Evolutionary conservation across 2,329 filamentous ascomycete species (phyloP).

Genomic region (Colletotrichum sp.): DNA sequence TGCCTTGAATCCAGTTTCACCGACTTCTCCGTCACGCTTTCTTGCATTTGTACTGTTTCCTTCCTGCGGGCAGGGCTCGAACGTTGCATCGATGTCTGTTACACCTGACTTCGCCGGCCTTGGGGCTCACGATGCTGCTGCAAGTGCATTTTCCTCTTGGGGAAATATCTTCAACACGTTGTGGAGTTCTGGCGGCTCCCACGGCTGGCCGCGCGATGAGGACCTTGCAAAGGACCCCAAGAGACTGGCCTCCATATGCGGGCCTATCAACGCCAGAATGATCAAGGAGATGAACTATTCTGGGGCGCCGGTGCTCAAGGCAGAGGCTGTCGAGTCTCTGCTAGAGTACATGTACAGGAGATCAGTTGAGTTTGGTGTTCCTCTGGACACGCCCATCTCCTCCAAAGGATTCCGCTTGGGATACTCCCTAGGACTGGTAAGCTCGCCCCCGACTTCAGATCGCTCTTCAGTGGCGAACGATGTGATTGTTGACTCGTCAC

Average conservation of each 20-base stretch:
- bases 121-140: neutral
- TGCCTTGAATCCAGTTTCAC: neutral
- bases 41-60: neutral
- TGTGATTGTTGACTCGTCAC: neutral
- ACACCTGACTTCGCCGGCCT: neutral
- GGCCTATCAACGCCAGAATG: constrained; percentile 13
- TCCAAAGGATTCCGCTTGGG: constrained; percentile 25
- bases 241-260: neutral
- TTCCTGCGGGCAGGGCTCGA: neutral
- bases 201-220: neutral
- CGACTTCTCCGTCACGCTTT: constrained; percentile 2
- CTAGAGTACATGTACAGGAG: constrained; percentile 24
- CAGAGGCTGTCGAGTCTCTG: constrained; percentile 20
- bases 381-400: constrained; percentile 23
- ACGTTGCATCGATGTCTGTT: neutral
- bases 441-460: neutral
- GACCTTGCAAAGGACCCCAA: constrained; percentile 12
- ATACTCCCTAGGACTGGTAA: constrained; percentile 21
- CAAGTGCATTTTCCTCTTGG: neutral
- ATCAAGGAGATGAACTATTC: constrained; percentile 16
- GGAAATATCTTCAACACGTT: neutral
- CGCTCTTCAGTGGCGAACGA: neutral
- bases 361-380: constrained; percentile 22
- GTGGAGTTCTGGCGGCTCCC: constrained; percentile 1
- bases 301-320: constrained; percentile 18